Conservation (phyloP, 1,284 basidiomycete genomes). For the Boletellus deceptivus region DNA sequence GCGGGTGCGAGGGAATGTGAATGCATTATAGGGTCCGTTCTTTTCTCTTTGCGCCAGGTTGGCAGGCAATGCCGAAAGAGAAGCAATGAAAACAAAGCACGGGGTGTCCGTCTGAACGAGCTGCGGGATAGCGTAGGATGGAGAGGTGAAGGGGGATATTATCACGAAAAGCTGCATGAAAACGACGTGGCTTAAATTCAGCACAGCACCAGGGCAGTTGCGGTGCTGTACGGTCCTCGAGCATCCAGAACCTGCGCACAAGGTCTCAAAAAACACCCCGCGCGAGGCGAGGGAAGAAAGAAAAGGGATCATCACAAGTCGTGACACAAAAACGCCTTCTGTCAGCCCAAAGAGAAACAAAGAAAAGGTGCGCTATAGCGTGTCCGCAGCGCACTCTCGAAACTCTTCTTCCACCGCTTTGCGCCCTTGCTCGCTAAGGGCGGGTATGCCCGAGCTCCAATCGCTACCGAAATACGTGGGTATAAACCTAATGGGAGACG, state of each 20-base stretch:
- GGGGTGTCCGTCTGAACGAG: slow-evolving; percentile 5
- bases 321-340: background rate
- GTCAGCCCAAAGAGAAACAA: background rate
- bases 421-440: slow-evolving; percentile 68
- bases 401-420: slow-evolving; percentile 73
- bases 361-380: slow-evolving; percentile 13
- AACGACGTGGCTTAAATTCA: slow-evolving; percentile 14
- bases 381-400: slow-evolving; percentile 15
- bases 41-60: no score
- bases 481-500: slow-evolving; percentile 57
- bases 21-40: no score
- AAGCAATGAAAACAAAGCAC: background rate
- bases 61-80: background rate
- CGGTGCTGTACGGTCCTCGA: background rate
- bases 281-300: background rate
- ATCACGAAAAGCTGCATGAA: slow-evolving; percentile 13
- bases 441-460: slow-evolving; percentile 70
- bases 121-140: slow-evolving; percentile 25
- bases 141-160: slow-evolving; percentile 19
- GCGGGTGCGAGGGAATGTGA: no score
- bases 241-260: slow-evolving; percentile 1
- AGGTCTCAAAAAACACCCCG: slow-evolving; percentile 13
- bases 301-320: slow-evolving; percentile 9
- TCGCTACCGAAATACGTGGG: slow-evolving; percentile 80
- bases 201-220: background rate